Base-by-base conservation (phyloP, 2,329 filamentous ascomycete species). In the Trichoderma gracile region DNA sequence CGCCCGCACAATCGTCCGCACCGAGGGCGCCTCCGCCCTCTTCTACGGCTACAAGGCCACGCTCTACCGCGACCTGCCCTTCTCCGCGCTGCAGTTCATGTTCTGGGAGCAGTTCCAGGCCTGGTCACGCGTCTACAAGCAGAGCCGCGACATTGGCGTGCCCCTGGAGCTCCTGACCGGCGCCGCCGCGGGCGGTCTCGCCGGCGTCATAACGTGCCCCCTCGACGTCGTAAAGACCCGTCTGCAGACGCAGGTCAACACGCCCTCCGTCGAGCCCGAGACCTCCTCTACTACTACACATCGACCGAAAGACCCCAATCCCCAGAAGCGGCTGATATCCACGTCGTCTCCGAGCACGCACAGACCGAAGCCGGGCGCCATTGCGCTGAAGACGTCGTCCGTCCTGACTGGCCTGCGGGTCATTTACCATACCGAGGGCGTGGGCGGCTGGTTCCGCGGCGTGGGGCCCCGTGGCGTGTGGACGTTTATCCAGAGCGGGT, bases 31-130 rank as follows among this genome's bases (percentile, higher is more conserved):
- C 61, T 82, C 86, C 0, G 95, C 96, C 19, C 84, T 99, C 25
- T 99, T 97, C 76, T 90, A 96, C 71, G 95, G 95, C n/a, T 99
- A 96, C 80, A 95, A 95, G 76, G 95, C 95, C 12, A 99, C 95
- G 0, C 86, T 99, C 3, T 95, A 91, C 78, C 90, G 95, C 65
- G 95, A 99, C 72, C 83, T 99, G 23, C 95, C 95, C 1, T 99
- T 97, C 74, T 98, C 94, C 0, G 95, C 95, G 0, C 80, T 99
- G 12, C 95, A 99, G 74, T 98, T 99, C 77, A 94, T 96, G 72
- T 97, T 99, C 75, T 99, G 97, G 81, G 95, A 99, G 77, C 92
- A 98, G 76, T 93, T 93, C 74, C 91, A 93, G 72, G 86, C 83
- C 52, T 86, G 92, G 83, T 93, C 95, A 0, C 90, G 90, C 72